These are phyloP conservation scores for Cystobasidium pallidum DNA, from an alignment of 1,284 basidiomycete genomes.

Conservation along the genomic window DNA sequence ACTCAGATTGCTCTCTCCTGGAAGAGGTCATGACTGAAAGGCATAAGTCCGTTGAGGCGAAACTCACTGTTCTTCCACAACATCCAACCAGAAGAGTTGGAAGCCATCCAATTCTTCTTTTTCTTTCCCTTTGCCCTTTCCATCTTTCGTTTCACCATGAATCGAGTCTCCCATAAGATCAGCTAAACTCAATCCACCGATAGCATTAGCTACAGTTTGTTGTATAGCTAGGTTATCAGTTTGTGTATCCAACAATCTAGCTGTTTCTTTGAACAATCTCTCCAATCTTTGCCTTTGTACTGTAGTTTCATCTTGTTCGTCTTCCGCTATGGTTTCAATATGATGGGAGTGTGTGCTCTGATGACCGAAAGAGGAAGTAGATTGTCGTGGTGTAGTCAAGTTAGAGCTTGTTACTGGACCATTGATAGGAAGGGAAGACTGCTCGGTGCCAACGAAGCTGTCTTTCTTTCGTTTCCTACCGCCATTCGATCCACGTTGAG, in stretches of 20 bases:
- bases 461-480: conserved; percentile 13
- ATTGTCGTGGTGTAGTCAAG: conserved; percentile 22
- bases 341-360: background rate
- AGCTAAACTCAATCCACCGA: conserved; percentile 18
- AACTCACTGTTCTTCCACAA: conserved; percentile 37
- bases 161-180: conserved; percentile 25
- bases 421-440: background rate
- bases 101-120: conserved; percentile 38
- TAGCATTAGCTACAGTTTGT: conserved; percentile 39
- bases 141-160: background rate
- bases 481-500: conserved; percentile 6
- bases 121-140: conserved; percentile 5
- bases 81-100: conserved; percentile 42
- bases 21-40: too few species aligned
- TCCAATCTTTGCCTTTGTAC: conserved; percentile 9
- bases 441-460: background rate
- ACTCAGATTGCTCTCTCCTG: background rate
- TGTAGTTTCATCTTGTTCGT: conserved; percentile 15
- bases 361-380: background rate
- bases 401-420: conserved; percentile 3
- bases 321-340: conserved; percentile 13
- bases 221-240: conserved; percentile 46
- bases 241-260: conserved; percentile 28
- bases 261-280: conserved; percentile 30
- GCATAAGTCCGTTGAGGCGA: too few species aligned